phyloP scores from a whole-genome alignment of 352 stramenopile genomes.

The Nothophytophthora sp. region DNA sequence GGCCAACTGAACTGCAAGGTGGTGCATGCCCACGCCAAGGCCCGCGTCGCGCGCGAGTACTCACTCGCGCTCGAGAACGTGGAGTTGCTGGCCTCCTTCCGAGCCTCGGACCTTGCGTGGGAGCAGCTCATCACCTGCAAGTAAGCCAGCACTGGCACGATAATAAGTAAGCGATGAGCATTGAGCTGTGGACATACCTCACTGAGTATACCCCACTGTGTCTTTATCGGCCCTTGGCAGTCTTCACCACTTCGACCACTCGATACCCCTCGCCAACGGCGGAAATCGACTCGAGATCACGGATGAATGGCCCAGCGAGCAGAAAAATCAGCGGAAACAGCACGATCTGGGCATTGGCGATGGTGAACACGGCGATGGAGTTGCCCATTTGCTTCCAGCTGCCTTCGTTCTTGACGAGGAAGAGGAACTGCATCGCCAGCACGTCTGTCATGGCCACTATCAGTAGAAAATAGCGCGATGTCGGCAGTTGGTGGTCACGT shows the following conservation, averaged over 20 bases:
- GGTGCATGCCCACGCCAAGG: slow-evolving; percentile 49
- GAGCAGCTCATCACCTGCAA: slow-evolving; percentile 51
- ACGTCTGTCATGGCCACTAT: slow-evolving; percentile 63
- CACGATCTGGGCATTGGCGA: slow-evolving; percentile 74
- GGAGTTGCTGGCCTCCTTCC: slow-evolving; percentile 45
- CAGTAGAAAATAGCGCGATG: slow-evolving; percentile 53
- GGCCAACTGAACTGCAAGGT: slow-evolving; percentile 34
- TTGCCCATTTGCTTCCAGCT: slow-evolving; percentile 89
- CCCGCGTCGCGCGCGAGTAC: slow-evolving; percentile 53
- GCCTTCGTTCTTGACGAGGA: slow-evolving; percentile 78
- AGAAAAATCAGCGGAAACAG: slow-evolving; percentile 67
- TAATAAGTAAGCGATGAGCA: no score
- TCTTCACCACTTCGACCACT: slow-evolving; percentile 7
- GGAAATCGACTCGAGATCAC: slow-evolving; percentile 15
- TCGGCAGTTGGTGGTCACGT: slow-evolving; percentile 6
- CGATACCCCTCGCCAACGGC: slow-evolving; percentile 7
- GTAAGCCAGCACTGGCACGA: no score
- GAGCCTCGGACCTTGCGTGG: slow-evolving; percentile 48
- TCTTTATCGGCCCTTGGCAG: slow-evolving; percentile 19
- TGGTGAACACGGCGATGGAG: slow-evolving; percentile 82
- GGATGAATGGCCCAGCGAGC: slow-evolving; percentile 32
- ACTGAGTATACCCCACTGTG: no score
- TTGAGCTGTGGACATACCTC: no score
- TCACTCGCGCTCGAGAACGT: slow-evolving; percentile 41
- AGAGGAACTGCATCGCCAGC: slow-evolving; percentile 75